Evolutionary conservation across 164 flowering plant genomes (phyloP), one percentile per base, ranked within the genome.

Genomic region (Cinnamomum micranthum): DNA sequence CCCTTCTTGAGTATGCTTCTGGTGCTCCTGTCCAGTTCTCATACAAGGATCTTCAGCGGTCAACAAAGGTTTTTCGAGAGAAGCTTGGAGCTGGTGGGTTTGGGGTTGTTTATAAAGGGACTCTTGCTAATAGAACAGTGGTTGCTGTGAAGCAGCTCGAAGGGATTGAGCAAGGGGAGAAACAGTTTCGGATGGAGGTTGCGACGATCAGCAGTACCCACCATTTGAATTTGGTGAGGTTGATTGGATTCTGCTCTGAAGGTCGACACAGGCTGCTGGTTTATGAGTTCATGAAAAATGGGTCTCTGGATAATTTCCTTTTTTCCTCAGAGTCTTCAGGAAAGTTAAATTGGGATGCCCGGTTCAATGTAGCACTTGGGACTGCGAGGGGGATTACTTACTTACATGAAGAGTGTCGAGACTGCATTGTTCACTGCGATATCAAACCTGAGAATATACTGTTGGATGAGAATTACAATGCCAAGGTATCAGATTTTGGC

Each of bases 371-470:
- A 28, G 95, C 93, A 11, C 85, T 93, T 11, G 98, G 95, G 4
- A 90, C 92, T 17, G 98, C 95, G 10, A 85, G 85, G 78, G 98
- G 97, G 50, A 86, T 91, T 60, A 85, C 97, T 20, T 93, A 93
- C 76, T 88, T 93, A 65, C 98, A 93, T 41, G 98, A 93, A 77
- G 97, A 91, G 78, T 93, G 98, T 68, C 83, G 93, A 27, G 98
- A 91, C 64, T 90, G 96, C 85, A 91, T 93, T 60, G 87, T 91
- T 28, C 98, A 93, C 71, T 90, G 97, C 71, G 93, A 93, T 79
- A 89, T 93, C 62, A 93, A 93, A 78, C 97, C 97, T 7, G 94
- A 91, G 66, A 93, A 91, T 82, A 90, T 93, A 68, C 91, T 93
- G 22, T 71, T 93, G 78, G 98, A 93, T 72, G 98, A 90, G 71